Conservation (phyloP, 2,329 filamentous ascomycete species). For the Plectosphaerella cucumerina region DNA sequence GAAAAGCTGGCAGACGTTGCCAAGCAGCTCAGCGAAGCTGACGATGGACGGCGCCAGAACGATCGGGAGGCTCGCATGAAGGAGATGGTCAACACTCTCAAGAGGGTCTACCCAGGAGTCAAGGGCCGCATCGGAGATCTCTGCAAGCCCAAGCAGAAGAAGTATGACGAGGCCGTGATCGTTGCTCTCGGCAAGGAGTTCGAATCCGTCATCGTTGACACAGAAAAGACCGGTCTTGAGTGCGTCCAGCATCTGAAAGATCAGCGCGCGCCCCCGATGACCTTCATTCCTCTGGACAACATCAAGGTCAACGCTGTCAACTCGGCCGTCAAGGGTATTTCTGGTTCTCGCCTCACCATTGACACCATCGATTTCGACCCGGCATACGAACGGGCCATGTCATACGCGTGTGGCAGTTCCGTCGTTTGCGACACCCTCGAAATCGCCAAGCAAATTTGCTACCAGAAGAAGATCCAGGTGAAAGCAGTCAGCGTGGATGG, state of each 20-base stretch:
- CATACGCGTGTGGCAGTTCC: constrained; percentile 89
- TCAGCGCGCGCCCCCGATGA: constrained; percentile 80
- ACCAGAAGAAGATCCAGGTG: constrained; percentile 77
- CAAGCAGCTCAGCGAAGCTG: constrained; percentile 76
- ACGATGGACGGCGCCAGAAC: constrained; percentile 80
- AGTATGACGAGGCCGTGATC: constrained; percentile 88
- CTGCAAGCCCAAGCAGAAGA: constrained; percentile 95
- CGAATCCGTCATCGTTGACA: constrained; percentile 91
- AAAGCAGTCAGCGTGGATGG: constrained; percentile 94
- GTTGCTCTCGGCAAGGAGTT: constrained; percentile 91
- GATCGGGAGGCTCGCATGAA: constrained; percentile 75
- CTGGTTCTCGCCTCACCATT: constrained; percentile 82
- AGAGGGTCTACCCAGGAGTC: constrained; percentile 87
- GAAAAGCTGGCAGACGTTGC: constrained; percentile 84
- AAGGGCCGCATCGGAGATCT: constrained; percentile 86
- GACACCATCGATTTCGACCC: constrained; percentile 94
- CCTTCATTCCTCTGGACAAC: constrained; percentile 94
- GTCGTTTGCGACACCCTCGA: constrained; percentile 88
- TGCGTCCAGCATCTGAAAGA: constrained; percentile 94
- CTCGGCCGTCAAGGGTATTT: constrained; percentile 83
- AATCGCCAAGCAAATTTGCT: constrained; percentile 86
- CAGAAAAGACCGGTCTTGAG: constrained; percentile 87
- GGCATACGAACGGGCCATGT: constrained; percentile 84
- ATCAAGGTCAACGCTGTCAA: constrained; percentile 93
- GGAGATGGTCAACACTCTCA: constrained; percentile 80